phyloP scores from a whole-genome alignment of 1,284 basidiomycete genomes.

The Ustilago bromivora region DNA sequence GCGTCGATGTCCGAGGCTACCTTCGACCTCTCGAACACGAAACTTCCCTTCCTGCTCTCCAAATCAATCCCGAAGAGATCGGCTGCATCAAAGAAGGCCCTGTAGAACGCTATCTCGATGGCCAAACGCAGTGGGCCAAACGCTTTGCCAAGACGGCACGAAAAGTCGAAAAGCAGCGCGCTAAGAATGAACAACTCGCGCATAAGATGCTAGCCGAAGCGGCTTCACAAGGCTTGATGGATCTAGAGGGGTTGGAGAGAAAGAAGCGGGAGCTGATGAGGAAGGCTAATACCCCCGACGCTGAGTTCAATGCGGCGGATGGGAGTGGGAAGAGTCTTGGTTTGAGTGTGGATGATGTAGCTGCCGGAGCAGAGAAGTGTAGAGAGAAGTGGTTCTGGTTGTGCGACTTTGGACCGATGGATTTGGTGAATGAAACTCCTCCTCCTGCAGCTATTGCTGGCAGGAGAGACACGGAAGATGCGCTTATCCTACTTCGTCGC shows the following conservation, averaged over 20 bases:
- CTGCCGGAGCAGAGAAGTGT: conserved; percentile 14
- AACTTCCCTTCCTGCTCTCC: conserved; percentile 77
- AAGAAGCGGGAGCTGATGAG: conserved; percentile 14
- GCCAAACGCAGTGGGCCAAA: conserved; percentile 49
- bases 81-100: conserved; percentile 73
- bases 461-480: conserved; percentile 52
- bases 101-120: conserved; percentile 48
- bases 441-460: conserved; percentile 61
- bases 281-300: neutral
- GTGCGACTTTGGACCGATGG: conserved; percentile 43
- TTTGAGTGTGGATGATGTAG: conserved; percentile 12
- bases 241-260: conserved; percentile 12
- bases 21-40: conserved; percentile 83
- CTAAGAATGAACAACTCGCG: conserved; percentile 37
- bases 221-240: conserved; percentile 30
- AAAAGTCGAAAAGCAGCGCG: conserved; percentile 44
- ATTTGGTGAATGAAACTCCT: conserved; percentile 54
- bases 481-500: conserved; percentile 24
- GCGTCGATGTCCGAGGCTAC: conserved; percentile 82
- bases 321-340: conserved; percentile 3
- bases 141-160: conserved; percentile 44
- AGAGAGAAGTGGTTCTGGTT: conserved; percentile 46
- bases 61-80: conserved; percentile 75
- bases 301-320: neutral
- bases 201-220: conserved; percentile 43